A percentile compares a stretch with the other conserved stretches of the same genome.
Evolutionary conservation across 768 basidiomycete species (phyloP).

Genomic region (Boletus speciosus): DNA sequence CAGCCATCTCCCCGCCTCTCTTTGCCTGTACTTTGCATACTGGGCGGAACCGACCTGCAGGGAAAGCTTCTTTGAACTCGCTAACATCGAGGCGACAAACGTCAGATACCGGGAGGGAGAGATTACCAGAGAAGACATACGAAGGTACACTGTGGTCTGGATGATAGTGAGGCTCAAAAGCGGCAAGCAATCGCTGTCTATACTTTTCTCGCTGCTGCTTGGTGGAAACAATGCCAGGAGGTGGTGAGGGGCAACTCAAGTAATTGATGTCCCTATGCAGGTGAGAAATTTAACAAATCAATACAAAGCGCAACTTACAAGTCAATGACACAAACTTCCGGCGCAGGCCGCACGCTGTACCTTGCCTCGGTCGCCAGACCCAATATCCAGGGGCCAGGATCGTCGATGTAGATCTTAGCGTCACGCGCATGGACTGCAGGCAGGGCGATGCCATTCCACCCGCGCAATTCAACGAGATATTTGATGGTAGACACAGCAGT

Average conservation of each 20-base stretch:
- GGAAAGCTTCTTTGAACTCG: constrained; percentile 94
- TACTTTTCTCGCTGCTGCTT: constrained; percentile 83
- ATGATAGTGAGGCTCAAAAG: constrained; percentile 84
- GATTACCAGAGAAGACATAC: constrained; percentile 30
- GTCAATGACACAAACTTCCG: constrained; percentile 87
- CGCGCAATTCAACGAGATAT: constrained; percentile 88
- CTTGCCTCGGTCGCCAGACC: constrained; percentile 84
- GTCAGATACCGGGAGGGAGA: background rate
- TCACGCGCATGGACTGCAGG: constrained; percentile 84
- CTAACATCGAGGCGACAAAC: constrained; percentile 35
- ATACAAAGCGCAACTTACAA: constrained; percentile 47
- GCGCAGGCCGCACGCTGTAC: constrained; percentile 66
- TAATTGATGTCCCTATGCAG: constrained; percentile 70
- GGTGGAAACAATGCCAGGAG: constrained; percentile 65
- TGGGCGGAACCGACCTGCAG: constrained; percentile 86
- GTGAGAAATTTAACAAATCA: constrained; percentile 5
- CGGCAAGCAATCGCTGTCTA: constrained; percentile 65
- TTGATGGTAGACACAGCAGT: constrained; percentile 88
- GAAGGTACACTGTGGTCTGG: constrained; percentile 83
- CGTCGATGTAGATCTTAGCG: constrained; percentile 89
- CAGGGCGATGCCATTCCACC: constrained; percentile 88
- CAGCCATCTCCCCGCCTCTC: constrained; percentile 70
- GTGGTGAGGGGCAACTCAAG: constrained; percentile 80
- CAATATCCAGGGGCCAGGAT: constrained; percentile 96
- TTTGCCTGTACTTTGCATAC: constrained; percentile 90